Conservation (phyloP, 2,329 filamentous ascomycete genomes). For the Colletotrichum orchidophilum region DNA sequence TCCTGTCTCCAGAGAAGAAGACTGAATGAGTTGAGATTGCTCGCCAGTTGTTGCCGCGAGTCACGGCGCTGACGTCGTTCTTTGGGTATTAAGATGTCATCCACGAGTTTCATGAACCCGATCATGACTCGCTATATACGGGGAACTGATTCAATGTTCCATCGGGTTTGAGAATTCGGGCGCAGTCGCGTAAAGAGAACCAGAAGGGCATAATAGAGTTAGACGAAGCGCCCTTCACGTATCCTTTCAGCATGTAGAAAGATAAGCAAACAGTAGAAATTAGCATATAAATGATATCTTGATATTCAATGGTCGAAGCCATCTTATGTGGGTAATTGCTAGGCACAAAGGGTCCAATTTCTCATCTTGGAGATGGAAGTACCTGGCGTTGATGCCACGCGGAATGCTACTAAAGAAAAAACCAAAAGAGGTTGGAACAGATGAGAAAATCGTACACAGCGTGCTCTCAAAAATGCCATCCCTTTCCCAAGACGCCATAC, state of each 20-base stretch:
- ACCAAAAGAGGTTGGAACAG: neutral
- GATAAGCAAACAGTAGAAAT: neutral
- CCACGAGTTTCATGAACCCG: neutral
- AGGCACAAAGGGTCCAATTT: neutral
- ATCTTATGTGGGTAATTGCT: constrained; percentile 1
- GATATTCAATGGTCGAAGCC: constrained; percentile 20
- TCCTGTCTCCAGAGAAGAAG: constrained; percentile 47
- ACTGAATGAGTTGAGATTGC: neutral
- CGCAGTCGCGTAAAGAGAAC: neutral
- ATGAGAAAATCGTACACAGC: constrained; percentile 25
- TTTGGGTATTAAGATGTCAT: neutral
- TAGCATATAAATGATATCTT: constrained; percentile 5
- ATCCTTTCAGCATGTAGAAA: neutral
- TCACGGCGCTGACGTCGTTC: neutral
- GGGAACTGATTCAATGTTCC: neutral
- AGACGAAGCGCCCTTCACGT: neutral
- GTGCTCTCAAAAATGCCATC: constrained; percentile 12
- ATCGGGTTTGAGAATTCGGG: neutral
- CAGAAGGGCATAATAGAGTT: neutral
- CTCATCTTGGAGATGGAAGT: neutral
- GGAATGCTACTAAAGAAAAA: neutral
- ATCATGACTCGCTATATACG: neutral
- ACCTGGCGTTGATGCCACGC: constrained; percentile 19
- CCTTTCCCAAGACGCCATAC: constrained; percentile 22
- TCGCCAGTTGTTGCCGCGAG: neutral